Base-by-base conservation (phyloP, 2,329 filamentous ascomycete genomes). In the Endoconidiophora polonica region DNA sequence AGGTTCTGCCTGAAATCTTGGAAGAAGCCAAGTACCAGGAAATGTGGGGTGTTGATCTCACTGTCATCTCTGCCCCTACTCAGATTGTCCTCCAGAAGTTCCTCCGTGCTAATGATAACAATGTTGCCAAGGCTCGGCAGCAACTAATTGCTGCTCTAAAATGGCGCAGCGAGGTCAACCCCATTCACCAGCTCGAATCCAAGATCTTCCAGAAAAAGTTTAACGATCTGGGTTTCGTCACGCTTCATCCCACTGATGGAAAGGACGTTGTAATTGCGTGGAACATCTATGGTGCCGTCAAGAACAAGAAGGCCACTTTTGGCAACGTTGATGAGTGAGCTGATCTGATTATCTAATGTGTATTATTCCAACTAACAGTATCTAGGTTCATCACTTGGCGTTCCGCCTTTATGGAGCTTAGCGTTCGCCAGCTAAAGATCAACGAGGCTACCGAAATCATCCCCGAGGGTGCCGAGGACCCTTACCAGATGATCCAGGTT, bases 81-180 rank as follows among this genome's bases (percentile, higher is more conserved):
- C 81, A 83, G 61, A 80, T 94, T 58, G 76, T 95, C 47, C 71
- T 95, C 45, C 86, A 94, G 62, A 96, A 95, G 69, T 95, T 88
- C 67, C 76, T 96, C 50, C 85, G 88, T 57, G 90, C 88, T 62
- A 95, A 95, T 63, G 78, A 80, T 54, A 80, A 81, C 54, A 79
- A 93, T 59, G 62, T 86, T 5, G 69, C 71, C 48, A 80, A 80
- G 61, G 85, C 88, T 14, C 79, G 81, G 61, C 76, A 81, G 50
- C 88, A 95, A 68, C 76, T 96, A 42, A 71, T 68, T 52, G 79
- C 81, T 59, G 88, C 87, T 1, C 72, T 95, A 40, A 73, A 82
- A 57, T 95, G 88, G 86, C 79, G 90, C 54, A 83, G 83, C 65
- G 70, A 81, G 61, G 79, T 79, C 60, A 73, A 90, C 57, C 86